Evolutionary conservation across 148 eudicot species (phyloP).

Genomic region (Polygonum aviculare): DNA sequence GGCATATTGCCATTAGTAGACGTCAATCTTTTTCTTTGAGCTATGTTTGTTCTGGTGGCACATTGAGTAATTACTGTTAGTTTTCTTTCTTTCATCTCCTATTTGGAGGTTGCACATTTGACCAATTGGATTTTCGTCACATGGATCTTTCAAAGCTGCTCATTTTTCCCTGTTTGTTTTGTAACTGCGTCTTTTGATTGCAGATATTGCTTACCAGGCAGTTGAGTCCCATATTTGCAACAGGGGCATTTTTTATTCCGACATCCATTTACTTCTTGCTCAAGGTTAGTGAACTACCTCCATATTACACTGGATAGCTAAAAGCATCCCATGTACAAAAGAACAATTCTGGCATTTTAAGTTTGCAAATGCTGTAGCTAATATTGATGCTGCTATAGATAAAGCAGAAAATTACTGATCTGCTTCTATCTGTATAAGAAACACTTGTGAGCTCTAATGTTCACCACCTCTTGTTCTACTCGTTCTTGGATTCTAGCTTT

Average conservation of each 20-base stretch:
- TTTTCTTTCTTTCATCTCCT: neutral
- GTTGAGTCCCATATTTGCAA: constrained; percentile 52
- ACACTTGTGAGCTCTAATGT: neutral
- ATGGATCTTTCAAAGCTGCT: neutral
- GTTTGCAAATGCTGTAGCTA: neutral
- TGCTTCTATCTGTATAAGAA: neutral
- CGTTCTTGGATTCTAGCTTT: neutral
- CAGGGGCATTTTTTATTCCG: constrained; percentile 78
- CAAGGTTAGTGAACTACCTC: constrained; percentile 40
- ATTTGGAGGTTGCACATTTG: neutral
- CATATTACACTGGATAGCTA: neutral
- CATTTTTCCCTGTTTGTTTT: neutral
- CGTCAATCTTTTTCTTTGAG: neutral
- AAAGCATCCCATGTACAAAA: neutral
- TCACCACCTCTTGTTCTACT: neutral
- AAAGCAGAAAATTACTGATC: neutral
- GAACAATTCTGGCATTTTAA: neutral
- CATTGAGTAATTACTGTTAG: neutral
- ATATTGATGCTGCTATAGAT: neutral
- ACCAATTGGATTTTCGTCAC: neutral
- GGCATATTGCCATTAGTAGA: neutral
- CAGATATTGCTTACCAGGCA: constrained; percentile 77
- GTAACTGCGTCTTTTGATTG: constrained; percentile 18
- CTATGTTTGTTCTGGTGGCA: neutral
- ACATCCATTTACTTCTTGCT: constrained; percentile 64